Conservation (phyloP, 768 basidiomycete species). For the Ramaria rubella region DNA sequence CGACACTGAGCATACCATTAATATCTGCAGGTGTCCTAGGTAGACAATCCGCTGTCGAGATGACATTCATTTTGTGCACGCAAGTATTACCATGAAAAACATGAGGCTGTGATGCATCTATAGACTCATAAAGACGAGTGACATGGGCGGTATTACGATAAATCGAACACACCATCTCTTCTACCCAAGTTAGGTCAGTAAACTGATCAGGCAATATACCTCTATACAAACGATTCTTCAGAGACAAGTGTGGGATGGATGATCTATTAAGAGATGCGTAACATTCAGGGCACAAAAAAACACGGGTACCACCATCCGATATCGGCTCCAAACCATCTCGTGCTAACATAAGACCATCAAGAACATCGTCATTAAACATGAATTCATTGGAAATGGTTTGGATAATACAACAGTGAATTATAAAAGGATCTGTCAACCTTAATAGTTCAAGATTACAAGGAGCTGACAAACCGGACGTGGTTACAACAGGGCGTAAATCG, state of each 20-base stretch:
- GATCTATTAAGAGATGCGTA: background rate
- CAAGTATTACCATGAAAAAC: constrained; percentile 31
- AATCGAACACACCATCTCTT: constrained; percentile 26
- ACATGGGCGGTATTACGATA: constrained; percentile 25
- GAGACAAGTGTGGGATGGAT: constrained; percentile 5
- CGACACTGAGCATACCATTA: constrained; percentile 19
- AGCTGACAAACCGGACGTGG: background rate
- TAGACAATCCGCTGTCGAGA: constrained; percentile 23
- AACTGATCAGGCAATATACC: constrained; percentile 20
- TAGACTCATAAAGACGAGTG: constrained; percentile 21
- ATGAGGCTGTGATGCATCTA: constrained; percentile 17
- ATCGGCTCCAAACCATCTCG: background rate
- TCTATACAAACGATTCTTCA: constrained; percentile 20
- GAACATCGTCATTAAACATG: background rate
- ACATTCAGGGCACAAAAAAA: background rate
- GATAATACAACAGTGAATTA: background rate
- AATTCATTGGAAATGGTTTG: background rate
- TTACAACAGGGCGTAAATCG: background rate
- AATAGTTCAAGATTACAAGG: background rate
- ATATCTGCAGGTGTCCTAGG: constrained; percentile 24
- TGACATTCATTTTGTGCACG: constrained; percentile 27
- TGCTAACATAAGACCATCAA: background rate
- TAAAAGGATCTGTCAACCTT: background rate
- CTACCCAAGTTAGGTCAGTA: constrained; percentile 23
- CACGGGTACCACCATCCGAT: background rate